Conservation (phyloP, 2,329 filamentous ascomycete genomes). For the Colletotrichum lupini region DNA sequence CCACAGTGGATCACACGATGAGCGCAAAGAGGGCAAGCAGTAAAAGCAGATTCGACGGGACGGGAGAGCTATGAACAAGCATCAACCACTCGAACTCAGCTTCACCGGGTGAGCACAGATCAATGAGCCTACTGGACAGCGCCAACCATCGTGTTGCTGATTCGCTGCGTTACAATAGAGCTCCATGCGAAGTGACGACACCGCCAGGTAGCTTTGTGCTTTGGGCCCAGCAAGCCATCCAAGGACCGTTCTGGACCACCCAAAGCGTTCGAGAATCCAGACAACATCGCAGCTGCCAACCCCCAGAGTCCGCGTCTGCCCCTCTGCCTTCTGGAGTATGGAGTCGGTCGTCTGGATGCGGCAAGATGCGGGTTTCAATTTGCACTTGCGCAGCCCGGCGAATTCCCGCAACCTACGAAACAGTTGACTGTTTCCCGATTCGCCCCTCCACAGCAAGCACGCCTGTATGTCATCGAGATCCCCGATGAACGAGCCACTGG, state of each 20-base stretch:
- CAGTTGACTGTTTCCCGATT: constrained; percentile 33
- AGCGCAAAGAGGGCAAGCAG: constrained; percentile 4
- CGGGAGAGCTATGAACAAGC: not conserved
- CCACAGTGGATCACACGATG: constrained; percentile 24
- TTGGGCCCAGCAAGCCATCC: not conserved
- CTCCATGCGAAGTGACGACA: constrained; percentile 21
- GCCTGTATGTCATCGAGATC: constrained; percentile 35
- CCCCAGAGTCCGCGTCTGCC: constrained; percentile 14
- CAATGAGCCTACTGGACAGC: not conserved
- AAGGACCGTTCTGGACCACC: constrained; percentile 32
- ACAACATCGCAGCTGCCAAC: constrained; percentile 16
- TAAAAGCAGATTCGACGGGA: not conserved
- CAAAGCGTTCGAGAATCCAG: constrained; percentile 20
- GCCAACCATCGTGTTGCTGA: not conserved
- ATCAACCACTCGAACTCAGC: not conserved
- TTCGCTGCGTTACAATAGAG: constrained; percentile 10
- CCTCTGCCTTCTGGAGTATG: not conserved
- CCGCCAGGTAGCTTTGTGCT: constrained; percentile 15
- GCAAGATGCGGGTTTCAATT: constrained; percentile 32
- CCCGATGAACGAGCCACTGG: constrained; percentile 15
- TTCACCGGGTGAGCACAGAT: constrained; percentile 6
- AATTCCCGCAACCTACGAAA: constrained; percentile 20
- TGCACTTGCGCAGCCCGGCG: constrained; percentile 23
- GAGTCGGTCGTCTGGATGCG: constrained; percentile 15
- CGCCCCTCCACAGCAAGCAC: constrained; percentile 7